Evolutionary conservation across 2,329 filamentous ascomycete species (phyloP).

Genomic region (Claviceps sp.): DNA sequence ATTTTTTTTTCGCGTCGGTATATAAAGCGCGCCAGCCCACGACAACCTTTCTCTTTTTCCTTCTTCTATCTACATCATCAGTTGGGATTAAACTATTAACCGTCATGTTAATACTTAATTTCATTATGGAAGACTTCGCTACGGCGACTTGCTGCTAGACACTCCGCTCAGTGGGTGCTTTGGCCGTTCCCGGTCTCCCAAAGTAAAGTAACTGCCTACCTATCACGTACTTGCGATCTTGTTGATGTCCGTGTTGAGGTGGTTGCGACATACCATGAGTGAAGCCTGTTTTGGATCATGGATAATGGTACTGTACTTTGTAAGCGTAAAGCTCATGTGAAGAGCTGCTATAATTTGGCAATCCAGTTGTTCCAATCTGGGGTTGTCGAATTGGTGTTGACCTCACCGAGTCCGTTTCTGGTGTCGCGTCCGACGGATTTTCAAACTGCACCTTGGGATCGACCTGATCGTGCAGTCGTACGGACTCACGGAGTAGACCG

Average conservation of each 20-base stretch:
- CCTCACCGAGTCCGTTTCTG: not conserved
- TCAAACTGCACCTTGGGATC: too few relatives aligned
- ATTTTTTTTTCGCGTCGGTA: constrained; percentile 1
- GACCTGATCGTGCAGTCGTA: too few relatives aligned
- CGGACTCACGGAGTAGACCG: too few relatives aligned
- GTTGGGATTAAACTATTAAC: constrained; percentile 33
- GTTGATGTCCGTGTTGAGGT: constrained; percentile 38
- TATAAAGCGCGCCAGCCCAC: constrained; percentile 8
- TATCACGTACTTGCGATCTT: constrained; percentile 25
- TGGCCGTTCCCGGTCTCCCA: constrained; percentile 44
- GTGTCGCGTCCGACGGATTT: too few relatives aligned
- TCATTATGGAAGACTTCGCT: constrained; percentile 35
- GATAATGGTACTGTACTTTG: not conserved
- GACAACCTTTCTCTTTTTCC: constrained; percentile 8
- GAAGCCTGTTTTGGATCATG: not conserved
- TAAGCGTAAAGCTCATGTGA: not conserved
- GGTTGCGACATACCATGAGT: constrained; percentile 27
- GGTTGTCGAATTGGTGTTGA: not conserved
- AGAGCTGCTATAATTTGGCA: not conserved
- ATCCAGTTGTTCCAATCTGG: not conserved
- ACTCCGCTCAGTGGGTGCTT: constrained; percentile 32
- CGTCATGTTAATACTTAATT: constrained; percentile 35
- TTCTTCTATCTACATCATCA: constrained; percentile 29
- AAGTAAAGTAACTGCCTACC: constrained; percentile 32
- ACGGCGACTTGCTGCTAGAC: constrained; percentile 42